Evolutionary conservation across 2,329 filamentous ascomycete genomes (phyloP).

Genomic region (Pseudocercospora crystallina): DNA sequence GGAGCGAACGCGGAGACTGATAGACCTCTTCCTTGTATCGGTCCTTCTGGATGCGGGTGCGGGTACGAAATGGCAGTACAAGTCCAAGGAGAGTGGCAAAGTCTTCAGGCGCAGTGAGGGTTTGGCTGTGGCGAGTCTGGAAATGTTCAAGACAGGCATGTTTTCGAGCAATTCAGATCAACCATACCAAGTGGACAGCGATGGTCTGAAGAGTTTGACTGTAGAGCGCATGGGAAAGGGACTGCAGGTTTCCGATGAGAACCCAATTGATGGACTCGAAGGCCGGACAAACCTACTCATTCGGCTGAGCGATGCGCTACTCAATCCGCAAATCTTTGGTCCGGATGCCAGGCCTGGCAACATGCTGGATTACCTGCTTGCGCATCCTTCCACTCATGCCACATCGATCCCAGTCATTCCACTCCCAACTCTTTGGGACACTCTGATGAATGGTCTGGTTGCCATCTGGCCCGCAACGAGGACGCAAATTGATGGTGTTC

Average conservation of each 20-base stretch:
- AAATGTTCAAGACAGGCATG: conserved; percentile 91
- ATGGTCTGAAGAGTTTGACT: conserved; percentile 72
- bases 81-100: conserved; percentile 82
- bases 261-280: conserved; percentile 80
- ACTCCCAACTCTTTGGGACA: conserved; percentile 84
- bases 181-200: conserved; percentile 86
- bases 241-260: conserved; percentile 78
- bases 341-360: conserved; percentile 82
- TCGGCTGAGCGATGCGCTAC: conserved; percentile 71
- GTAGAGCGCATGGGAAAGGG: conserved; percentile 73
- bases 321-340: conserved; percentile 81
- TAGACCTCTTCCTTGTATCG: conserved; percentile 77
- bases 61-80: conserved; percentile 88
- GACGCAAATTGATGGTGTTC: conserved; percentile 80
- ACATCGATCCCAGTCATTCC: conserved; percentile 84
- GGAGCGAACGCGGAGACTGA: conserved; percentile 71
- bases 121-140: conserved; percentile 72
- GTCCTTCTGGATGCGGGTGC: conserved; percentile 85
- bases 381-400: conserved; percentile 84
- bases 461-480: conserved; percentile 87
- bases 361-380: conserved; percentile 92
- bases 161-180: conserved; percentile 82
- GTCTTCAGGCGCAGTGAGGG: conserved; percentile 84
- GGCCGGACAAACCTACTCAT: conserved; percentile 79
- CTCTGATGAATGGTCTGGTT: conserved; percentile 81